Percentiles rank a stretch among this genome's conserved stretches.
Conservation (phyloP, 2,329 filamentous ascomycete genomes). For the Penicillium fuscoglaucum region DNA sequence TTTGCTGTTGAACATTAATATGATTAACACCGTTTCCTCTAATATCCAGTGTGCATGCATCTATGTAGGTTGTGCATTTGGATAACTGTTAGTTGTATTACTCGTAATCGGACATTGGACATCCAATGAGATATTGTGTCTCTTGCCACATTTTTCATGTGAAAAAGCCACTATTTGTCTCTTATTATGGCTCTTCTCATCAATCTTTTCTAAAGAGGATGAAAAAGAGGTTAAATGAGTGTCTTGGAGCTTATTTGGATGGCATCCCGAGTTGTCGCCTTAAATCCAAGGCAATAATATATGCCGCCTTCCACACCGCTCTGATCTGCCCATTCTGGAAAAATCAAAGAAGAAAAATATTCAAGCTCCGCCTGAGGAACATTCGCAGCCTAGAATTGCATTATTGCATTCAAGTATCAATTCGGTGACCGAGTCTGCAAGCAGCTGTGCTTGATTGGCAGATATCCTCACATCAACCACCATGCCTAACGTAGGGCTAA, state of each 20-base stretch:
- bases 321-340: conserved; percentile 29
- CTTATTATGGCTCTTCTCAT: not conserved
- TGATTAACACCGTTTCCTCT: not conserved
- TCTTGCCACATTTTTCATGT: not conserved
- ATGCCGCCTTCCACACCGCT: conserved; percentile 33
- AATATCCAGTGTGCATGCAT: not conserved
- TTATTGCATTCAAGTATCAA: conserved; percentile 1
- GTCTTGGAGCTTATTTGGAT: no score
- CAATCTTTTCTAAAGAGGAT: not conserved
- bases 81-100: not conserved
- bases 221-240: not conserved
- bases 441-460: not conserved
- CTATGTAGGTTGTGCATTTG: not conserved
- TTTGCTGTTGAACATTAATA: not conserved
- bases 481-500: conserved; percentile 33
- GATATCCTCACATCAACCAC: conserved; percentile 1
- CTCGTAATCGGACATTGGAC: no score
- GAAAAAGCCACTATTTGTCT: not conserved
- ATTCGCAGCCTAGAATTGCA: conserved; percentile 11
- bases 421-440: not conserved
- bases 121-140: no score
- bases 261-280: not conserved
- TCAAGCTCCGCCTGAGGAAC: conserved; percentile 22
- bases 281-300: conserved; percentile 3
- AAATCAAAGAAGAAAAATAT: conserved; percentile 39